These are phyloP conservation scores for Fusarium nygamai DNA, from an alignment of 2,329 filamentous ascomycete species.

Conservation along the genomic window DNA sequence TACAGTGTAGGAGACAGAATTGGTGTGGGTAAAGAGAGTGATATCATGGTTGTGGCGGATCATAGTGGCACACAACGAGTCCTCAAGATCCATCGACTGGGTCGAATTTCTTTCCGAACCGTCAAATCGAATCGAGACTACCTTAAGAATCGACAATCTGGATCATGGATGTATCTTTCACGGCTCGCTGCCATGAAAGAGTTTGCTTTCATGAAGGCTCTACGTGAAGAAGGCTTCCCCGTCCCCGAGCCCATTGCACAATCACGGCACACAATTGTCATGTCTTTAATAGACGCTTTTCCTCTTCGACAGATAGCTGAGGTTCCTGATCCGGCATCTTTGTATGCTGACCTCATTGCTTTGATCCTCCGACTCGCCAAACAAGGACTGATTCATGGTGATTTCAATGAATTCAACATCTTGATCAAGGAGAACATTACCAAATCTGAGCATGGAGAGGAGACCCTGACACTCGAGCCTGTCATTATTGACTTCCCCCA, in stretches of 20 bases:
- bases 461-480: constrained; percentile 69
- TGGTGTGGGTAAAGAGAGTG: constrained; percentile 96
- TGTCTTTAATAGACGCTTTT: constrained; percentile 92
- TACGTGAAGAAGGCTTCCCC: constrained; percentile 84
- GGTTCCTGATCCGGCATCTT: constrained; percentile 82
- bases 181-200: constrained; percentile 93
- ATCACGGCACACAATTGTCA: constrained; percentile 94
- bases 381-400: constrained; percentile 92
- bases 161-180: constrained; percentile 98
- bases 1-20: constrained; percentile 96
- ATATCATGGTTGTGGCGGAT: constrained; percentile 93
- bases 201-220: constrained; percentile 90
- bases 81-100: constrained; percentile 94
- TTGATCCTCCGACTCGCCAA: constrained; percentile 86
- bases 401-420: constrained; percentile 99
- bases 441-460: constrained; percentile 52
- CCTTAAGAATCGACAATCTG: constrained; percentile 79
- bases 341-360: constrained; percentile 91
- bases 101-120: constrained; percentile 94
- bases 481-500: constrained; percentile 98
- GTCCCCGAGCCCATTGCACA: constrained; percentile 90
- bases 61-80: constrained; percentile 80
- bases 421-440: constrained; percentile 80
- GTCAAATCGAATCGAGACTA: constrained; percentile 98
- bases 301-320: constrained; percentile 88